Evolutionary conservation across 2,329 filamentous ascomycete species (phyloP).

Genomic region (Pseudofabraea citricarpa): DNA sequence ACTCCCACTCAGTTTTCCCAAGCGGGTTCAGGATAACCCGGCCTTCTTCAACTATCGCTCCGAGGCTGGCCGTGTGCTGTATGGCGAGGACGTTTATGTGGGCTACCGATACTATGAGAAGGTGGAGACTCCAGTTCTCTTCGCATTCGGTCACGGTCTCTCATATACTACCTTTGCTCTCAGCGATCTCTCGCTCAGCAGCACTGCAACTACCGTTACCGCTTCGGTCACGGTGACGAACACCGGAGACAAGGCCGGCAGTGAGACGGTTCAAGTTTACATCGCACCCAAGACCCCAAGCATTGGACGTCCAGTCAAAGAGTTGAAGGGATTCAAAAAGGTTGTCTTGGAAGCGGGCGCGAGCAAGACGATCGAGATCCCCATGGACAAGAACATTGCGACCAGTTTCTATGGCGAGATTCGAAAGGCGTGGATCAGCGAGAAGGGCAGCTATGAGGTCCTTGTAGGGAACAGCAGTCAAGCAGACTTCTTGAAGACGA

Average conservation of each 20-base stretch:
- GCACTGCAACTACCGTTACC: conserved; percentile 14
- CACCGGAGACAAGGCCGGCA: conserved; percentile 20
- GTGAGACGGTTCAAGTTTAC: conserved; percentile 28
- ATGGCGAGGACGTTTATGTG: conserved; percentile 60
- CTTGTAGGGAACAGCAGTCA: conserved; percentile 30
- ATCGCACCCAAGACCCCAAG: conserved; percentile 21
- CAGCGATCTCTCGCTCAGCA: not conserved
- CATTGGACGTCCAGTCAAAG: conserved; percentile 33
- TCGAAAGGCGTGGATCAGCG: conserved; percentile 33
- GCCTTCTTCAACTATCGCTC: conserved; percentile 50
- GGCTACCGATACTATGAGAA: conserved; percentile 63
- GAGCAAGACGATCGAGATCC: conserved; percentile 27
- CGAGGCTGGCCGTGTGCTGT: conserved; percentile 49
- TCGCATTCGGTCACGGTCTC: conserved; percentile 65
- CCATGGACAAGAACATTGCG: conserved; percentile 24
- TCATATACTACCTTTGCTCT: conserved; percentile 64
- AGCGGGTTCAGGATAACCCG: conserved; percentile 51
- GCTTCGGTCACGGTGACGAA: conserved; percentile 22
- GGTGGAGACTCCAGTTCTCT: conserved; percentile 46
- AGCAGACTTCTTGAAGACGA: not conserved
- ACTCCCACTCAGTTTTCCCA: conserved; percentile 55
- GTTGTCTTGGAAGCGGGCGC: conserved; percentile 33
- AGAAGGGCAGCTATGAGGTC: conserved; percentile 33
- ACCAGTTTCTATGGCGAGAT: conserved; percentile 38
- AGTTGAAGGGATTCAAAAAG: conserved; percentile 40